Percentiles rank a stretch among this genome's conserved stretches.
phyloP scores from a whole-genome alignment of 768 basidiomycete genomes.

The Boletales sp. region DNA sequence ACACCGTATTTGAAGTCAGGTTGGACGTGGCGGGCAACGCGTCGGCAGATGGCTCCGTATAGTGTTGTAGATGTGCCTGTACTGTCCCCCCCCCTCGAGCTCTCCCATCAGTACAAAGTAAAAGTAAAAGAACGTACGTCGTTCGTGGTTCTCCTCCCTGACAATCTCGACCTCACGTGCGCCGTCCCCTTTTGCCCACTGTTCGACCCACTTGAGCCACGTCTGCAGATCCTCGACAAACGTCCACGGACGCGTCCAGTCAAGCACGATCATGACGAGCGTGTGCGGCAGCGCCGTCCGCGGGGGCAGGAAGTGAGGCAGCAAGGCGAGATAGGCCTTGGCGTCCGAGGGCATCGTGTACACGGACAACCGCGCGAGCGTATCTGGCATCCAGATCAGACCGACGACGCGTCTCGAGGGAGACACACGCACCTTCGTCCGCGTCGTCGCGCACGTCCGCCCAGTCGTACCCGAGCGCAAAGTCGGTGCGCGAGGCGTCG shows the following conservation, averaged over 20 bases:
- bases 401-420: not conserved
- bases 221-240: slow-evolving; percentile 81
- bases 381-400: slow-evolving; percentile 49
- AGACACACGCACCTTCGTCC: slow-evolving; percentile 74
- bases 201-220: slow-evolving; percentile 87
- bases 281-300: slow-evolving; percentile 64
- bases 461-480: slow-evolving; percentile 92
- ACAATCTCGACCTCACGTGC: slow-evolving; percentile 70
- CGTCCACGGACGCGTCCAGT: slow-evolving; percentile 94
- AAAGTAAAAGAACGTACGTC: slow-evolving; percentile 50
- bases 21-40: slow-evolving; percentile 60
- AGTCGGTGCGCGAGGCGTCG: slow-evolving; percentile 62
- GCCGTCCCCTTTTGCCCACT: slow-evolving; percentile 67
- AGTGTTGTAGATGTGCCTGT: slow-evolving; percentile 87
- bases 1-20: slow-evolving; percentile 56
- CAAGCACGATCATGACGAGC: slow-evolving; percentile 79
- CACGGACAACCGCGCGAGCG: slow-evolving; percentile 82
- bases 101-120: not conserved
- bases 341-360: slow-evolving; percentile 86
- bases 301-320: slow-evolving; percentile 80
- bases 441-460: slow-evolving; percentile 87
- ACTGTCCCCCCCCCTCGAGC: slow-evolving; percentile 42
- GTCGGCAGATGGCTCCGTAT: slow-evolving; percentile 74
- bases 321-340: slow-evolving; percentile 61
- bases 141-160: slow-evolving; percentile 78